Base-by-base conservation (phyloP, 2,329 filamentous ascomycete genomes). In the Neopestalotiopsis sp. region DNA sequence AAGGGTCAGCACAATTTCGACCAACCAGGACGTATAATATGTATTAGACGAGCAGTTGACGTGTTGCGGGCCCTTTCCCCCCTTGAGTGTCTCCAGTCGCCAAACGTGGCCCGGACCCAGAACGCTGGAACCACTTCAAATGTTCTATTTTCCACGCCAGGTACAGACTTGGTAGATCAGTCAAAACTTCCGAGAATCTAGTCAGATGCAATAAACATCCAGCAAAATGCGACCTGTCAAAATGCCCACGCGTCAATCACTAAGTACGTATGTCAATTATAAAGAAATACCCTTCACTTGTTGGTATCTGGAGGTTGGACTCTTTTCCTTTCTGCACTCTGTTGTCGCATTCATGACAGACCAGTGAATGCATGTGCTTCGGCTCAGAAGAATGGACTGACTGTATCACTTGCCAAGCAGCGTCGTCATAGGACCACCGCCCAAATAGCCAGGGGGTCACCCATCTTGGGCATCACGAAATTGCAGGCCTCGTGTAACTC, bases 391-490 rank as follows among this genome's bases (percentile, higher is more conserved):
- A 53, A 62, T 12, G 30, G 20, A 40, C 14, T 34, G 59, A 28
- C 24, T 28, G 24, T 28, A 28, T 40, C 59, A 40, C 59, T 62
- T 62, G 32, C 59, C 32, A 20, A 20, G 34, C n/a, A 64, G 13
- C 40, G 28, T 64, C 61, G 61, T 64, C 61, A 64, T 64, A 64
- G 61, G 40, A 64, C 61, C 34, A 49, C 42, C 61, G 14, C 61
- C 61, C n/a, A 24, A 64, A 28, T 30, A 6, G 10, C n/a, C 40
- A 64, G 38, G 20, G 40, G 40, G 38, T 13, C 20, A 49, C 20
- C 38, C 34, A 49, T 42, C 20, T 34, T 17, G 28, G 40, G 42
- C 38, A 32, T 64, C 40, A 38, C 49, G 61, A 64, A 40, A 53
- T 64, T 64, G 24, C 61, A 64, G 42, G 61, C n/a, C 17, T 64